These are phyloP conservation scores for Globisporangium splendens DNA, from an alignment of 352 stramenopile genomes.

Conservation along the genomic window DNA sequence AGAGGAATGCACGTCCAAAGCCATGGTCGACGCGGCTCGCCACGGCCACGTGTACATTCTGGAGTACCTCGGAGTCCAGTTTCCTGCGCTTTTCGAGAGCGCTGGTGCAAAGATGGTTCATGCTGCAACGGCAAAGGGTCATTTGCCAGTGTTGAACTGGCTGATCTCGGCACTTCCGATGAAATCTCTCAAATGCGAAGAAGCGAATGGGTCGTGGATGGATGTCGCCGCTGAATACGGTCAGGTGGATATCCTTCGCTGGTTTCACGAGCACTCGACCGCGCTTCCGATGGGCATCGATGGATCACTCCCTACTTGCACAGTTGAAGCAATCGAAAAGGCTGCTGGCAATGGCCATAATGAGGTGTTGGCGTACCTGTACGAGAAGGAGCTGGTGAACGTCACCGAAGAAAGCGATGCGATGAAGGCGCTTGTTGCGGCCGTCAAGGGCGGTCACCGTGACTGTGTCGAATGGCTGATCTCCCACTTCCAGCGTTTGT, in stretches of 20 bases:
- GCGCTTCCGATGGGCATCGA: conserved; percentile 57
- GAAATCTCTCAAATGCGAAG: conserved; percentile 66
- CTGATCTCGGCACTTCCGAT: conserved; percentile 55
- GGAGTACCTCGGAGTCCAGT: conserved; percentile 41
- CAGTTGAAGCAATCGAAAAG: conserved; percentile 54
- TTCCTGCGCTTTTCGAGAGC: conserved; percentile 45
- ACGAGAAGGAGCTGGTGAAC: conserved; percentile 49
- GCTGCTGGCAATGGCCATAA: conserved; percentile 63
- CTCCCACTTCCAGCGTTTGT: conserved; percentile 36
- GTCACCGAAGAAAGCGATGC: conserved; percentile 38
- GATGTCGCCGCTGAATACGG: conserved; percentile 67
- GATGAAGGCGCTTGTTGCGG: conserved; percentile 53
- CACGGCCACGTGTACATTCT: conserved; percentile 58
- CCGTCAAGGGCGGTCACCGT: conserved; percentile 45
- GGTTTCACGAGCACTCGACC: conserved; percentile 59
- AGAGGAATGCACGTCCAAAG: conserved; percentile 42
- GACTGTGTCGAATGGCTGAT: conserved; percentile 61
- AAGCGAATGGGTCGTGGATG: conserved; percentile 61
- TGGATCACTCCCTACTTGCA: conserved; percentile 42
- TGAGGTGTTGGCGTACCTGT: conserved; percentile 49
- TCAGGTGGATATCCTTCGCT: conserved; percentile 58
- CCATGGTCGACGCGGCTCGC: conserved; percentile 58
- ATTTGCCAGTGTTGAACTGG: conserved; percentile 53
- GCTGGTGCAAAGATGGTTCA: conserved; percentile 61
- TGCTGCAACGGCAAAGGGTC: conserved; percentile 54